These are phyloP conservation scores for Candida sojae DNA, from an alignment of 1,139 yeast species.

Conservation along the genomic window DNA sequence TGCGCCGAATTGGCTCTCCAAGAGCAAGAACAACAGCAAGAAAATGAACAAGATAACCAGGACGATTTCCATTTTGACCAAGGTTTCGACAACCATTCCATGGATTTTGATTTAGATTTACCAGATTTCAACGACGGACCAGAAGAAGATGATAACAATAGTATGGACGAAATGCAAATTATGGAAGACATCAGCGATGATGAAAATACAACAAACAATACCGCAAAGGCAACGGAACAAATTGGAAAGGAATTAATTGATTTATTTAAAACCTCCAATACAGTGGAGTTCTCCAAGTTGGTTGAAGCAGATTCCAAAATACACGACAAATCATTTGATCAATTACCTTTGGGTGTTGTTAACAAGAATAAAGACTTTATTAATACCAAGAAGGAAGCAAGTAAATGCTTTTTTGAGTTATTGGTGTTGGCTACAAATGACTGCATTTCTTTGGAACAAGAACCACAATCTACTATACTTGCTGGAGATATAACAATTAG, in stretches of 20 bases:
- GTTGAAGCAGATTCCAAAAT: conserved; percentile 38
- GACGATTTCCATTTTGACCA: conserved; percentile 22
- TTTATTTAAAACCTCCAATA: conserved; percentile 22
- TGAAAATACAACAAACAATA: conserved; percentile 15
- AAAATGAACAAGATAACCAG: conserved; percentile 17
- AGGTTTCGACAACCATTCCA: conserved; percentile 11
- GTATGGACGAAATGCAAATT: conserved; percentile 11
- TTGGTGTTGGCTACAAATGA: conserved; percentile 81
- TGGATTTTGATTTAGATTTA: conserved; percentile 44
- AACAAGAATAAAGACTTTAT: conserved; percentile 20
- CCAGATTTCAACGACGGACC: conserved; percentile 33
- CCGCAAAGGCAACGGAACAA: conserved; percentile 49
- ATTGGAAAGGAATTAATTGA: conserved; percentile 55
- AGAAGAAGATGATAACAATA: conserved; percentile 9
- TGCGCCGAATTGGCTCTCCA: conserved; percentile 31
- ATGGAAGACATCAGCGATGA: conserved; percentile 18
- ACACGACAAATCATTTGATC: conserved; percentile 13
- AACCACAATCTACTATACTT: conserved; percentile 29
- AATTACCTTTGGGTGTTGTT: conserved; percentile 31
- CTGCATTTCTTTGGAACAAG: conserved; percentile 64
- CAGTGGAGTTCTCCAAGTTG: conserved; percentile 40
- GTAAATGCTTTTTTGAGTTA: conserved; percentile 78
- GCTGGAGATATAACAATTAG: conserved; percentile 62
- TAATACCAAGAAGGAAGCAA: conserved; percentile 59
- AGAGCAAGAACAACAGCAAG: conserved; percentile 25